Conservation (phyloP, 257 asterid genomes). For the Schizonepeta tenuifolia region DNA sequence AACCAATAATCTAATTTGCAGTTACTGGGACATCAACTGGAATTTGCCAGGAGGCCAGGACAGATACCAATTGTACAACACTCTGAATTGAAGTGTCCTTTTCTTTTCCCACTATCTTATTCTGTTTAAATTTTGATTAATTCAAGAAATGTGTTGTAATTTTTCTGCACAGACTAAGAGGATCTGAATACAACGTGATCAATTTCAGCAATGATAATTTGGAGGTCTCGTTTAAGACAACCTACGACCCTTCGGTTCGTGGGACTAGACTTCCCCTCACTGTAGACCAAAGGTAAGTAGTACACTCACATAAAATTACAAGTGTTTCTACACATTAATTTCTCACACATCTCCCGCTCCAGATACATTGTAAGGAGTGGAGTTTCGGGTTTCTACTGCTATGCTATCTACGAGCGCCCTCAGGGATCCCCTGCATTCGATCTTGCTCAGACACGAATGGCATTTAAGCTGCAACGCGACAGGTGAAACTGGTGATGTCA, state of each 20-base stretch:
- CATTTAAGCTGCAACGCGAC: constrained; percentile 49
- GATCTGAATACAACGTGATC: constrained; percentile 56
- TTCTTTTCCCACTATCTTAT: not conserved
- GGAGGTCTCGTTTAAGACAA: constrained; percentile 55
- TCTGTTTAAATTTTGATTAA: not conserved
- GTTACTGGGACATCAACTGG: constrained; percentile 72
- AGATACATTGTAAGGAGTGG: constrained; percentile 59
- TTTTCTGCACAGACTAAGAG: constrained; percentile 48
- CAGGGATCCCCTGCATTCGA: constrained; percentile 50
- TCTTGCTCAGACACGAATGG: constrained; percentile 58
- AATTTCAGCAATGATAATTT: constrained; percentile 42
- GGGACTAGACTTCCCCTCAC: constrained; percentile 51
- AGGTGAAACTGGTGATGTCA: constrained; percentile 36
- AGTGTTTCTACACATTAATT: not conserved
- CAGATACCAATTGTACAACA: constrained; percentile 48
- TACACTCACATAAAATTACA: not conserved
- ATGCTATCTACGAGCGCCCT: constrained; percentile 52
- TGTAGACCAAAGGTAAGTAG: constrained; percentile 47
- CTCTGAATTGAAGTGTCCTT: not conserved
- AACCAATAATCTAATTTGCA: constrained; percentile 22
- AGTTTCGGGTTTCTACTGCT: constrained; percentile 62
- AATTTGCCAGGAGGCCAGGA: constrained; percentile 55
- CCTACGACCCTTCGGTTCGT: constrained; percentile 45
- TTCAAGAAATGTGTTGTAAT: not conserved
- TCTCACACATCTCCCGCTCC: not conserved